A percentile compares a stretch with the other conserved stretches of the same genome.
These are phyloP conservation scores for Rheum nobile DNA, from an alignment of 148 eudicot genomes.

Conservation along the genomic window DNA sequence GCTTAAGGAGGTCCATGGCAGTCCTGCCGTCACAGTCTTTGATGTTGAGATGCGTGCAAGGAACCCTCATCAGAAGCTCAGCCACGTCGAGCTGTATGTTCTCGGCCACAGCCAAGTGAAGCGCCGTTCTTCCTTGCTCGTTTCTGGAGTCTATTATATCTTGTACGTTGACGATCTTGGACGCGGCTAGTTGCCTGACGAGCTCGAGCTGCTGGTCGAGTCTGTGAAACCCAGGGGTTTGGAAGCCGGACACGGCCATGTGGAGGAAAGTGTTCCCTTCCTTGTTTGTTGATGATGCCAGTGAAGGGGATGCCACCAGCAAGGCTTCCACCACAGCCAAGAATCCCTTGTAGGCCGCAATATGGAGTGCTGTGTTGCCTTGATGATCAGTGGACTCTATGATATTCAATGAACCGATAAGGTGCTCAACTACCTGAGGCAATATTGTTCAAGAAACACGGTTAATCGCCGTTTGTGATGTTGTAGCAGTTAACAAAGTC, in stretches of 20 bases:
- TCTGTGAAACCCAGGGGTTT: conserved; percentile 49
- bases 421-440: conserved; percentile 52
- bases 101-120: conserved; percentile 61
- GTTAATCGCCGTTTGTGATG: too few species aligned
- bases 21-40: conserved; percentile 46
- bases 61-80: conserved; percentile 47
- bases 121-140: conserved; percentile 63
- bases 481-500: too few species aligned
- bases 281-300: conserved; percentile 33
- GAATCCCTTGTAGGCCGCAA: conserved; percentile 71
- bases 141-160: conserved; percentile 49
- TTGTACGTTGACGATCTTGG: conserved; percentile 24
- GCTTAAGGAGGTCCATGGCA: conserved; percentile 63
- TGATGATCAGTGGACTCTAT: conserved; percentile 38
- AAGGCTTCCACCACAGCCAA: conserved; percentile 38
- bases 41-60: conserved; percentile 33
- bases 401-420: conserved; percentile 44
- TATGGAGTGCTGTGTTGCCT: conserved; percentile 69
- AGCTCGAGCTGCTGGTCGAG: conserved; percentile 56
- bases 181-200: conserved; percentile 31
- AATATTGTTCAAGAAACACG: background rate
- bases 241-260: conserved; percentile 68
- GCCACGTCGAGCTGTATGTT: conserved; percentile 40
- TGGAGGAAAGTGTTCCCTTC: conserved; percentile 74
- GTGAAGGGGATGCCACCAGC: conserved; percentile 32